Percentiles rank a stretch among this genome's conserved stretches.
These are phyloP conservation scores for Sporothrix dimorphospora DNA, from an alignment of 2,329 filamentous ascomycete species.

Conservation along the genomic window DNA sequence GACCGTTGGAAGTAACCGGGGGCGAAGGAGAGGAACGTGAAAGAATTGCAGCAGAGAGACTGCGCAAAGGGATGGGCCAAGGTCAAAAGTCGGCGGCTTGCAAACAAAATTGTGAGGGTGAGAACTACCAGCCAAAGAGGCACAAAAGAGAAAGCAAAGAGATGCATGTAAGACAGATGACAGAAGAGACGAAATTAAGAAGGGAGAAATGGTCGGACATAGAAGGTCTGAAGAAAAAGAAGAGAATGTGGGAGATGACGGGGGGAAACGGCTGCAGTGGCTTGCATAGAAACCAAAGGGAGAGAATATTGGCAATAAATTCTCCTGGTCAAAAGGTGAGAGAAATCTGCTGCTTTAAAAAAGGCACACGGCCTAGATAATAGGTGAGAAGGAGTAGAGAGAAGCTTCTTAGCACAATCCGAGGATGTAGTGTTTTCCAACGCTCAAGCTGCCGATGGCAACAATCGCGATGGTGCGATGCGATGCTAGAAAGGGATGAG, in stretches of 20 bases:
- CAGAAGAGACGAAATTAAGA: neutral
- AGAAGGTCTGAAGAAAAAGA: neutral
- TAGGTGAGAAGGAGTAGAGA: too few relatives aligned
- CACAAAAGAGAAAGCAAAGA: neutral
- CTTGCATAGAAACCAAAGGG: too few relatives aligned
- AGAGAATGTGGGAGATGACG: too few relatives aligned
- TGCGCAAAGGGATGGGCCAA: neutral
- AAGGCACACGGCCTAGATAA: too few relatives aligned
- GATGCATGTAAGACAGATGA: neutral
- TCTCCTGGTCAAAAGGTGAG: neutral
- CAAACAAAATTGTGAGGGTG: neutral
- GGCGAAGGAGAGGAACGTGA: neutral
- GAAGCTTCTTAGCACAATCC: too few relatives aligned
- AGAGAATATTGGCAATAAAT: neutral
- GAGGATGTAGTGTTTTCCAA: too few relatives aligned
- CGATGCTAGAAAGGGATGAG: neutral
- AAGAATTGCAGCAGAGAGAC: neutral
- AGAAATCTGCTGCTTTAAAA: too few relatives aligned
- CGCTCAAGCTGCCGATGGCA: too few relatives aligned
- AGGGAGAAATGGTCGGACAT: neutral
- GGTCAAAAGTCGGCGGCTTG: neutral
- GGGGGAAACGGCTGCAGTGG: too few relatives aligned
- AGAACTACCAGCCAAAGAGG: neutral
- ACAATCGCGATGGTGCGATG: too few relatives aligned
- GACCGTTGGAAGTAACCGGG: neutral